Evolutionary conservation across 108 stramenopile genomes (phyloP).

Genomic region (Nitzschia inconspicua): DNA sequence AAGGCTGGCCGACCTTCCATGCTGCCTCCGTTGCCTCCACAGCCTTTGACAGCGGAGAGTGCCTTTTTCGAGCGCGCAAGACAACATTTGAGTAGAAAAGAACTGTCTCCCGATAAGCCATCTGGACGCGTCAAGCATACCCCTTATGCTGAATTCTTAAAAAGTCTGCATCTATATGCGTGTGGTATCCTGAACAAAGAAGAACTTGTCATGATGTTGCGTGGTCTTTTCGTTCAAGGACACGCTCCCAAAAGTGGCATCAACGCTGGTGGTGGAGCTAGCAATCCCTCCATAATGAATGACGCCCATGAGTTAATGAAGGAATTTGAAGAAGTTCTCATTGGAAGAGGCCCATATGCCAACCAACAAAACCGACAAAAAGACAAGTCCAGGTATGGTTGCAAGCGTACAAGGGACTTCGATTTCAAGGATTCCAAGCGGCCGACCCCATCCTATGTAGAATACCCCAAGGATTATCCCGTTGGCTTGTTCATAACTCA

Average conservation of each 20-base stretch:
- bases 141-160: conserved; percentile 89
- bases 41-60: conserved; percentile 65
- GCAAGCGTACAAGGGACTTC: conserved; percentile 44
- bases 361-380: conserved; percentile 47
- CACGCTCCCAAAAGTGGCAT: conserved; percentile 80
- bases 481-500: conserved; percentile 32
- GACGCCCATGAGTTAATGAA: conserved; percentile 55
- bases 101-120: conserved; percentile 75
- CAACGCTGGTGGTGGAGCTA: conserved; percentile 47
- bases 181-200: conserved; percentile 83
- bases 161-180: conserved; percentile 86
- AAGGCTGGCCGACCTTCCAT: conserved; percentile 60
- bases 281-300: conserved; percentile 43
- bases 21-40: conserved; percentile 52
- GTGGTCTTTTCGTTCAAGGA: conserved; percentile 83
- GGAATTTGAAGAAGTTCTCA: conserved; percentile 69
- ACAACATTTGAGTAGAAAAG: conserved; percentile 62
- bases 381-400: conserved; percentile 74
- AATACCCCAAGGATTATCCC: conserved; percentile 68
- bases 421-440: conserved; percentile 43
- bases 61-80: conserved; percentile 76
- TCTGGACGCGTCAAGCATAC: conserved; percentile 62
- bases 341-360: conserved; percentile 77
- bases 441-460: conserved; percentile 70
- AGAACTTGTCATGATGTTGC: conserved; percentile 81